Evolutionary conservation across 1,284 basidiomycete species (phyloP), one percentile per base, ranked within the genome.

Genomic region (Tilletia indica): DNA sequence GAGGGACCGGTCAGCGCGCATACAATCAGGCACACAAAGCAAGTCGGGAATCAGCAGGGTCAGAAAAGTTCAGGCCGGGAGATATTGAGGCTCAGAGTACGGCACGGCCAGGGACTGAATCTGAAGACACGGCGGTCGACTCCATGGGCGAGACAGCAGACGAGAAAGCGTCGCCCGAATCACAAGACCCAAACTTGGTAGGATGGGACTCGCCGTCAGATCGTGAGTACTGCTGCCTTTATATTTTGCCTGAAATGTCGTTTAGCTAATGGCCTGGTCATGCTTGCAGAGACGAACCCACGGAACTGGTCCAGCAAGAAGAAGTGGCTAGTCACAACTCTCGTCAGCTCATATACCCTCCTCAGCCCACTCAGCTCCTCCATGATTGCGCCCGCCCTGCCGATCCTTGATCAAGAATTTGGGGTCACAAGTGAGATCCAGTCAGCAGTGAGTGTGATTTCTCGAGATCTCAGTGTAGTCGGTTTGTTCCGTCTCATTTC

Each of bases 151-250:
- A 38, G 36, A 21, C 14, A 25, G 51, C 51, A 19, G 51, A 31
- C 25, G 25, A 54, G 16, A 54, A 54, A 19, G 51, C 12, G 19
- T 19, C 16, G 51, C 19, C 51, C 2, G 12, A 3, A 16, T 36
- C 34, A 11, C 21, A 42, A 38, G 79, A 79, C 21, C 74, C 79
- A 2, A 76, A 78, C 51, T 47, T 79, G 6, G 88, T 91, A 14
- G 87, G 89, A 67, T 91, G 89, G 89, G 88, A 90, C 68, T 88
- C 88, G 0, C 87, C 88, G 0, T 83, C 89, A 66, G 89, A 91
- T 82, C 88, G 88, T 64, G 34, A 38, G 61, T 36, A 39, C 38
- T 5, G 4, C 8, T 21, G 14, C 1, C 9, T 64, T 38, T 42
- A 3, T n/a, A 19, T 63, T 1, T 34, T 38, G 16, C 12, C 21